phyloP scores from a whole-genome alignment of 306 rosid species.

The Castanea mollissima region DNA sequence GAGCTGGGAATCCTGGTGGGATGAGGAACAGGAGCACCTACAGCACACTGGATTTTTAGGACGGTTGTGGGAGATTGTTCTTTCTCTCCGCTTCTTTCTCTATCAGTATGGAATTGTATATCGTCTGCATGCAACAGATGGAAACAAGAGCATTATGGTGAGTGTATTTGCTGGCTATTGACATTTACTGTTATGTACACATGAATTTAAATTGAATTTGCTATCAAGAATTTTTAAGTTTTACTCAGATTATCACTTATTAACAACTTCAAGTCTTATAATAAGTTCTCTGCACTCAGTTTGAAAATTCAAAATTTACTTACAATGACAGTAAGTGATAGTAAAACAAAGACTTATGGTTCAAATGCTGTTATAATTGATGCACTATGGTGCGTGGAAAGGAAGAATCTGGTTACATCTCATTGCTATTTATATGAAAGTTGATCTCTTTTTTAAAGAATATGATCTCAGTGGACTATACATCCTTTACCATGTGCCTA shows the following conservation, averaged over 20 bases:
- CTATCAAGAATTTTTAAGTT: constrained; percentile 4
- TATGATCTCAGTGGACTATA: not conserved
- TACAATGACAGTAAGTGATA: not conserved
- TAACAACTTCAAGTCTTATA: not conserved
- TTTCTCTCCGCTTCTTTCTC: constrained; percentile 73
- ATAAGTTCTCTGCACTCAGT: not conserved
- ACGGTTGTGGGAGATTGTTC: constrained; percentile 67
- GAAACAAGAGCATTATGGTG: constrained; percentile 74
- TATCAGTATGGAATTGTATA: constrained; percentile 94
- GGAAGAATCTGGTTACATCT: not conserved
- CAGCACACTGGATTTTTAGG: constrained; percentile 66
- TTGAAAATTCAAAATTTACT: not conserved
- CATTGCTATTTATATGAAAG: not conserved
- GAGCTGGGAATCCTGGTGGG: constrained; percentile 99
- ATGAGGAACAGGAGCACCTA: constrained; percentile 96
- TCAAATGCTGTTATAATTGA: not conserved
- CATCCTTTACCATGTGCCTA: not conserved
- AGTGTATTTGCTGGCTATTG: constrained; percentile 28
- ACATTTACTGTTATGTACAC: constrained; percentile 14
- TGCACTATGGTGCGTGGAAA: not conserved
- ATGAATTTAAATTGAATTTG: constrained; percentile 22
- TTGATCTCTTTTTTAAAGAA: not conserved
- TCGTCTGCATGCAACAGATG: constrained; percentile 71
- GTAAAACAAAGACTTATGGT: not conserved
- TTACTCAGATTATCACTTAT: not conserved